Evolutionary conservation across 805 yeast genomes (phyloP).

Genomic region (Jamesozyma gamospora): DNA sequence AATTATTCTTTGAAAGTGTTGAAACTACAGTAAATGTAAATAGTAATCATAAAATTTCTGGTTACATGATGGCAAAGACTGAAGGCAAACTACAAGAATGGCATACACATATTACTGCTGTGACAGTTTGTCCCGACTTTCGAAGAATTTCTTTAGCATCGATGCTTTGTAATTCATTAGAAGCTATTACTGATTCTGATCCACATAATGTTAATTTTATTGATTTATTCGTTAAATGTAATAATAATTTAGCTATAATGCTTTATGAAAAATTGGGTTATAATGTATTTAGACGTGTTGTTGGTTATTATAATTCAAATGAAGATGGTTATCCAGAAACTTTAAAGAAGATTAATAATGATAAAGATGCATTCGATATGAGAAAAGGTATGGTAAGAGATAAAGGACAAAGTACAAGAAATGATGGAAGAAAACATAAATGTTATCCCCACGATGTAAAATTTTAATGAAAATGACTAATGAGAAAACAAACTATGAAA

Average conservation of each 20-base stretch:
- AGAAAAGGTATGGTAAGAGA: slow-evolving; percentile 56
- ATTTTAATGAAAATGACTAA: slow-evolving; percentile 35
- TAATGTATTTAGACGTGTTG: slow-evolving; percentile 72
- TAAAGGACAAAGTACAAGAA: slow-evolving; percentile 40
- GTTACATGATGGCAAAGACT: slow-evolving; percentile 92
- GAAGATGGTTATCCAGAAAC: slow-evolving; percentile 35
- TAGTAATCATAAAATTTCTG: slow-evolving; percentile 32
- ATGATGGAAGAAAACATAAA: slow-evolving; percentile 48
- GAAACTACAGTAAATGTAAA: slow-evolving; percentile 34
- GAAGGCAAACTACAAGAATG: slow-evolving; percentile 81
- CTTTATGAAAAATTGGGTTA: slow-evolving; percentile 84
- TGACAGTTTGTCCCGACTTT: slow-evolving; percentile 74
- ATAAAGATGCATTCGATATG: slow-evolving; percentile 84
- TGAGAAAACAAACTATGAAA: too few relatives aligned
- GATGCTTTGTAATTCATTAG: slow-evolving; percentile 62
- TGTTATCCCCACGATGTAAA: slow-evolving; percentile 59
- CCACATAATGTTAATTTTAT: slow-evolving; percentile 77
- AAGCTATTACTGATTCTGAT: slow-evolving; percentile 61
- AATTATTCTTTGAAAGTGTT: slow-evolving; percentile 69
- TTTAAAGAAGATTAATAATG: slow-evolving; percentile 45
- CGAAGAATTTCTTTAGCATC: slow-evolving; percentile 83
- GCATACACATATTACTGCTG: slow-evolving; percentile 97
- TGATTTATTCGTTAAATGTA: slow-evolving; percentile 85
- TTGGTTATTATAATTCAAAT: slow-evolving; percentile 68
- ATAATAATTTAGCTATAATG: slow-evolving; percentile 67